phyloP scores from a whole-genome alignment of 1,139 yeast species.

The Suhomyces bribrorum region DNA sequence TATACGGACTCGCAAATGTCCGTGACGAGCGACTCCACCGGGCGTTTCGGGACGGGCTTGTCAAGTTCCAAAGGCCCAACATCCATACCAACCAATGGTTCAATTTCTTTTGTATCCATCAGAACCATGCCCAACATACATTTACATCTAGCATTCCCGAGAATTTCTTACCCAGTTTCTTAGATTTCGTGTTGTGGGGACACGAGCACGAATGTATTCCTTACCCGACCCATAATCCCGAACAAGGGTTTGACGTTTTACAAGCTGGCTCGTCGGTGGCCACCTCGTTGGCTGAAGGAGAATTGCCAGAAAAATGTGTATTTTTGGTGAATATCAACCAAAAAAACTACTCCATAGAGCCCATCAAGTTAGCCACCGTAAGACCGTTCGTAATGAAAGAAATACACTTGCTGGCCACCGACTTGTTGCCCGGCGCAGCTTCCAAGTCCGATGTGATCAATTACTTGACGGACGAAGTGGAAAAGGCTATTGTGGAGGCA shows the following conservation, averaged over 20 bases:
- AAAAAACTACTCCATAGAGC: constrained; percentile 59
- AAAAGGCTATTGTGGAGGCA: constrained; percentile 64
- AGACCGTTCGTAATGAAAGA: constrained; percentile 82
- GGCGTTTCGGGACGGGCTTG: constrained; percentile 78
- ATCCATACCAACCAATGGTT: constrained; percentile 70
- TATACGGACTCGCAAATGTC: constrained; percentile 86
- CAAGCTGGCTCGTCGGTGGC: constrained; percentile 97
- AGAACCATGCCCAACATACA: constrained; percentile 80
- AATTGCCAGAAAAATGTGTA: constrained; percentile 71
- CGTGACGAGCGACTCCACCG: constrained; percentile 86
- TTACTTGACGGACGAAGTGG: constrained; percentile 64
- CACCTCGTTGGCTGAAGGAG: constrained; percentile 86
- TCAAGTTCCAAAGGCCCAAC: constrained; percentile 74
- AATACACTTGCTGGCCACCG: constrained; percentile 52
- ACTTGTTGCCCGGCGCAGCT: constrained; percentile 64
- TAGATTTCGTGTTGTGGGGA: constrained; percentile 91
- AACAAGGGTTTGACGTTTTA: constrained; percentile 72
- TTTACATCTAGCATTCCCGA: constrained; percentile 85
- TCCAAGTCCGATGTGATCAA: constrained; percentile 61
- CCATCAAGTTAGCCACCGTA: constrained; percentile 68
- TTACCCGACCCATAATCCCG: constrained; percentile 63
- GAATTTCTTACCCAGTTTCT: constrained; percentile 72
- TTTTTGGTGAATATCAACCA: constrained; percentile 68
- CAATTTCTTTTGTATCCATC: constrained; percentile 87
- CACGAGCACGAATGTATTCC: constrained; percentile 96